Evolutionary conservation across 75 land plant species (phyloP).

Genomic region (Ceratopteris richardii): DNA sequence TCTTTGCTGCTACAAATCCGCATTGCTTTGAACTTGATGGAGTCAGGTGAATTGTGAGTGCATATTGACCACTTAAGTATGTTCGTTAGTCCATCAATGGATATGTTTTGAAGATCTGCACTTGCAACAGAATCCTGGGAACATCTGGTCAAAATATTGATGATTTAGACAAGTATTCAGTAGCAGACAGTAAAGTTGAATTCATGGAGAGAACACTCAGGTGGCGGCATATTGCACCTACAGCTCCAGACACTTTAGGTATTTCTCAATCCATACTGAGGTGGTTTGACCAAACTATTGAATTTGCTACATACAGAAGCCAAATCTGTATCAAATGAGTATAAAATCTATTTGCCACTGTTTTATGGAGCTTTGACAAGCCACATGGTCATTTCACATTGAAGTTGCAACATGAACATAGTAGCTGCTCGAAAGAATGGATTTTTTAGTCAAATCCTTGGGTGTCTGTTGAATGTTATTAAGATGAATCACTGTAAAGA

Average conservation of each 20-base stretch:
- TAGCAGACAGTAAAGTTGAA: constrained; percentile 68
- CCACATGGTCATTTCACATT: too few relatives aligned
- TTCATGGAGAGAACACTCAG: constrained; percentile 83
- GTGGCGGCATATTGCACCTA: constrained; percentile 98
- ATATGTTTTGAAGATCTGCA: too few relatives aligned
- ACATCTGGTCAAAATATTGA: constrained; percentile 98
- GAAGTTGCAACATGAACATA: too few relatives aligned
- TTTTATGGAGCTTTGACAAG: too few relatives aligned
- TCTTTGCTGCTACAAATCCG: constrained; percentile 83
- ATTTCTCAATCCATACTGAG: too few relatives aligned
- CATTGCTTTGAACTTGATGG: constrained; percentile 91
- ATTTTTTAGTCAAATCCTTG: too few relatives aligned
- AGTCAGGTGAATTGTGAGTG: constrained; percentile 36
- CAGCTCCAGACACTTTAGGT: constrained; percentile 99
- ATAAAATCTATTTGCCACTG: not conserved
- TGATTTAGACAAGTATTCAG: constrained; percentile 79
- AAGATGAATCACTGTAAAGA: too few relatives aligned
- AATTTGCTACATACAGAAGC: too few relatives aligned
- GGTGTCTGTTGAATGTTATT: too few relatives aligned
- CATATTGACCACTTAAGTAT: not conserved
- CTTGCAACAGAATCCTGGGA: constrained; percentile 64
- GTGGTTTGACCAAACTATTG: not conserved
- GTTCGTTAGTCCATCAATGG: not conserved
- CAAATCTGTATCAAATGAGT: not conserved
- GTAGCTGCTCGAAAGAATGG: too few relatives aligned